These are phyloP conservation scores for Pleurotus tuber-regium DNA, from an alignment of 768 basidiomycete species.

Conservation along the genomic window DNA sequence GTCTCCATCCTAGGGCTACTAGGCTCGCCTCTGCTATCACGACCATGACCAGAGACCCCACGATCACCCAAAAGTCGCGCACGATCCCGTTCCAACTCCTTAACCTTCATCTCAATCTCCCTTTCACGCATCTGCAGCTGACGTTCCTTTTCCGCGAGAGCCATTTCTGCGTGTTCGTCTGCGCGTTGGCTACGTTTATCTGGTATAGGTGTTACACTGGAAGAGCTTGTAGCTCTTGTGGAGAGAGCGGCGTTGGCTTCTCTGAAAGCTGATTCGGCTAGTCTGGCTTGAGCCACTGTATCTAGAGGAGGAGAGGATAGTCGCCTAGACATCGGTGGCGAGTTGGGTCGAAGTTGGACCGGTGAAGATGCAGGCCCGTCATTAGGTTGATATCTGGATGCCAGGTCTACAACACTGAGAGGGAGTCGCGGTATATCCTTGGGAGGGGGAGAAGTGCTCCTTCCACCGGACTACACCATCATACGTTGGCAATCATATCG, in stretches of 20 bases:
- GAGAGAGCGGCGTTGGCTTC: not conserved
- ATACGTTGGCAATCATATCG: slow-evolving; percentile 9
- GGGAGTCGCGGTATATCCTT: slow-evolving; percentile 65
- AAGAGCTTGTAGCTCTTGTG: not conserved
- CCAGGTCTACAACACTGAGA: slow-evolving; percentile 60
- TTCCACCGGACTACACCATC: slow-evolving; percentile 43
- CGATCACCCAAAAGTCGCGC: slow-evolving; percentile 37
- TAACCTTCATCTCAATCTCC: slow-evolving; percentile 49
- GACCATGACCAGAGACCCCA: slow-evolving; percentile 6
- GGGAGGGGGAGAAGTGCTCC: slow-evolving; percentile 46
- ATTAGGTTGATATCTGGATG: slow-evolving; percentile 54
- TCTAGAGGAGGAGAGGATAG: slow-evolving; percentile 17
- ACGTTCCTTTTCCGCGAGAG: slow-evolving; percentile 54
- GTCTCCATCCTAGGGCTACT: slow-evolving; percentile 1
- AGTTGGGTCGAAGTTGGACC: slow-evolving; percentile 26
- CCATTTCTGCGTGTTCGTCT: slow-evolving; percentile 50
- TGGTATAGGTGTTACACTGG: slow-evolving; percentile 8
- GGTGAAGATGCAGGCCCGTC: slow-evolving; percentile 45
- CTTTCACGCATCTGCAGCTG: slow-evolving; percentile 51
- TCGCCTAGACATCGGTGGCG: slow-evolving; percentile 29
- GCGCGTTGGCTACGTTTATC: slow-evolving; percentile 32
- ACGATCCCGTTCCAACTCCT: slow-evolving; percentile 59
- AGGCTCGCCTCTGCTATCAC: slow-evolving; percentile 12
- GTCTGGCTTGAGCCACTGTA: slow-evolving; percentile 19
- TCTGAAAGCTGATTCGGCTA: slow-evolving; percentile 19